Base-by-base conservation (phyloP, 2,329 filamentous ascomycete genomes). In the Microcyclosporella mali region DNA sequence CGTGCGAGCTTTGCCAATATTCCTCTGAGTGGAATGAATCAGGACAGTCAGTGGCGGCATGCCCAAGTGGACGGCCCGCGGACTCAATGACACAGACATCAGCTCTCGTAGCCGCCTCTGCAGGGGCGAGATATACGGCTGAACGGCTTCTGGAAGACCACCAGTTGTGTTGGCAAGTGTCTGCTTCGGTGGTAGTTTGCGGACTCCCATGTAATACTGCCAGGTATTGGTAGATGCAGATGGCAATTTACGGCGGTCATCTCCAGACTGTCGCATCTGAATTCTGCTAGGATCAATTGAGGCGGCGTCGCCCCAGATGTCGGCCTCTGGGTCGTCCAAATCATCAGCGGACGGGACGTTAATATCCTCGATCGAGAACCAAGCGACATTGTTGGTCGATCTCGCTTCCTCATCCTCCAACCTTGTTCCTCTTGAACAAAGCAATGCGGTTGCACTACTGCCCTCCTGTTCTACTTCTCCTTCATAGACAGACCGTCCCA, bases 261-360 rank as follows among this genome's bases (percentile, higher is more conserved):
- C 94, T 3, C 92, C 92, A 28, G 89, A 88, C 59, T 94, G 88
- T 45, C 89, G 85, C 74, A 97, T 90, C 46, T 88, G 84, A 3
- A 94, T 94, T 45, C 82, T 85, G 6, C 83, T 78, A 33, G 86
- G 85, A 62, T 97, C 90, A 37, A 98, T 87, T 35, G 84, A 84
- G 2, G 85, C 87, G 30, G 90, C 81, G 1, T 85, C 85, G 29
- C 87, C 88, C 92, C 92, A 98, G 7, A 82, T 70, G 40, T 85
- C 82, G 37, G 78, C 71, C 11, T 78, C 77, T 27, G 80, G 77
- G n/a, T 77, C 57, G 70, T 81, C 54, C 59, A 65, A 54, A 69
- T 79, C 59, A 70, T 67, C 65, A 9, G 66, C 55, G 6, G 62
- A 55, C n/a, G 66, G 63, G 7, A 70, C 66, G 34, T 69, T 67